Percentiles rank a stretch among this genome's conserved stretches.
These are phyloP conservation scores for Alternaria brassicae DNA, from an alignment of 2,329 filamentous ascomycete species.

Conservation along the genomic window DNA sequence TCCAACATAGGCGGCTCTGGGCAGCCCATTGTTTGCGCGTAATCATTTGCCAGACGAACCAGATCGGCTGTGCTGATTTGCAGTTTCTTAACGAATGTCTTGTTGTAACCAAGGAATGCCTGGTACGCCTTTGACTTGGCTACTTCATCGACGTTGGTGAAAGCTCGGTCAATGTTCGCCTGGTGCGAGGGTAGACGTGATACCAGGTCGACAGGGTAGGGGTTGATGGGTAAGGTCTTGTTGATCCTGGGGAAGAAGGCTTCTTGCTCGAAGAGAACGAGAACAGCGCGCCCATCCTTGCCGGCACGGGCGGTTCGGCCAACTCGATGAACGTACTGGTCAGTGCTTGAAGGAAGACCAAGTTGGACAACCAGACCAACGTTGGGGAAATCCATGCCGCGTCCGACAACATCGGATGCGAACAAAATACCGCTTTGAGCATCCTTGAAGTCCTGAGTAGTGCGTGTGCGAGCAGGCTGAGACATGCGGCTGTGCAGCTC, in stretches of 20 bases:
- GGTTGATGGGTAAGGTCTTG: constrained; percentile 58
- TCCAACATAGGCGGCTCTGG: constrained; percentile 56
- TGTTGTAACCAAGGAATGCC: constrained; percentile 58
- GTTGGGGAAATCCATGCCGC: constrained; percentile 61
- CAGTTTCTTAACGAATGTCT: constrained; percentile 54
- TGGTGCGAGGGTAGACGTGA: constrained; percentile 44
- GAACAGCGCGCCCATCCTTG: constrained; percentile 61
- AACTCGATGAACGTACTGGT: constrained; percentile 56
- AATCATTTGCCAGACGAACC: constrained; percentile 54
- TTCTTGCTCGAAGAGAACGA: constrained; percentile 61
- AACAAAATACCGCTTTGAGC: constrained; percentile 59
- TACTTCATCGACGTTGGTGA: constrained; percentile 49
- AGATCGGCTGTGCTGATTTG: constrained; percentile 49
- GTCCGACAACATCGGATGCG: constrained; percentile 57
- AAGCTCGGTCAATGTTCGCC: constrained; percentile 41
- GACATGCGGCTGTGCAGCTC: constrained; percentile 55
- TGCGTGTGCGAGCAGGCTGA: constrained; percentile 52
- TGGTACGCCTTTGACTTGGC: constrained; percentile 56
- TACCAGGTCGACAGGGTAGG: constrained; percentile 56
- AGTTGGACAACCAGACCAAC: constrained; percentile 58
- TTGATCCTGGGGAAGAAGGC: constrained; percentile 60
- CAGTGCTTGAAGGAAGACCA: constrained; percentile 58
- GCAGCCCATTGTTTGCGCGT: constrained; percentile 54
- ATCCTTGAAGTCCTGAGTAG: constrained; percentile 56
- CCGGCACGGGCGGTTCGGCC: constrained; percentile 53